Evolutionary conservation across 2,329 filamentous ascomycete genomes (phyloP), one percentile per base, ranked within the genome.

Genomic region (Coniochaeta sp.): DNA sequence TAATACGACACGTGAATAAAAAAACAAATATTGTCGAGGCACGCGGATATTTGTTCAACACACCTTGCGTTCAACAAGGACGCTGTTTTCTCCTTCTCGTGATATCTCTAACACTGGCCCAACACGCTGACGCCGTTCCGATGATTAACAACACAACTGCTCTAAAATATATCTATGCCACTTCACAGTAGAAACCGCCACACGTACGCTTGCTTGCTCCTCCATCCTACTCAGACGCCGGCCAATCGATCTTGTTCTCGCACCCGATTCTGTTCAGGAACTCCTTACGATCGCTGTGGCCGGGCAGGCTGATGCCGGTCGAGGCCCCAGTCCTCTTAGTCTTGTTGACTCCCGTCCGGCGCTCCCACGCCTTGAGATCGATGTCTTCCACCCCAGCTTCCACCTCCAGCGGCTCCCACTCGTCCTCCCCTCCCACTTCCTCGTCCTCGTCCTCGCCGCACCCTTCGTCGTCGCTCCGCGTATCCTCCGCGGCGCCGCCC

Each of bases 261-360:
- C 89, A 92, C 58, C 89, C 89, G 69, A 92, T 91, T 59, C 89
- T 80, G 57, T 88, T 88, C 58, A 92, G 79, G 65, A 92, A 77
- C 70, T 91, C 89, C 76, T 91, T 91, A 66, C 86, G 81, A 70
- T 89, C 87, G 67, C 84, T 85, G 70, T 86, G 84, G 28, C 87
- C 82, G 34, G 82, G 80, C 61, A 89, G 79, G 66, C 84, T 87
- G 64, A 88, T 81, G 57, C 80, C 79, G 62, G 75, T 76, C 22
- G 73, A 72, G 52, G 73, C 76, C 54, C 31, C 54, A 57, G 54
- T 57, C 54, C 54, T 57, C 54, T 57, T 57, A 52, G 47, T 52
- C 62, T 82, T 80, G 72, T 79, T 79, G 57, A 80, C 73, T 57
- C 78, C 79, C 26, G 73, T 71, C 60, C 79, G 74, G 60, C 79